Conservation (phyloP, 139 green algal species). For the Closterium sp. region DNA sequence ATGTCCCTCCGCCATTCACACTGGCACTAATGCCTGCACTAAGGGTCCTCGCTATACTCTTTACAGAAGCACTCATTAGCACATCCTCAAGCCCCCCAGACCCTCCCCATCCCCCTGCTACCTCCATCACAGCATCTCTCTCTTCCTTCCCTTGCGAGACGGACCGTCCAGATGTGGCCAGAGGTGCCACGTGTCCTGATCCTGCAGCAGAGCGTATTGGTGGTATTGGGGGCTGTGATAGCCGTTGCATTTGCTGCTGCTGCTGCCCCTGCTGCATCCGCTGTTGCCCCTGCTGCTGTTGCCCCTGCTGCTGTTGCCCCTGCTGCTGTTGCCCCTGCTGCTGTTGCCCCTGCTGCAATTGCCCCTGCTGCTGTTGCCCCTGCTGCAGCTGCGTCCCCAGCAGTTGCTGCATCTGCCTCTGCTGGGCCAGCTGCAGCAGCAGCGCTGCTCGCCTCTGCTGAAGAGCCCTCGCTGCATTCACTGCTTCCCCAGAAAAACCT, state of each 20-base stretch:
- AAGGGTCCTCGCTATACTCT: neutral
- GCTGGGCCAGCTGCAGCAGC: neutral
- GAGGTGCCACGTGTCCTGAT: neutral
- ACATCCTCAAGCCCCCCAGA: neutral
- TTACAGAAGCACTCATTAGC: neutral
- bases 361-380: neutral
- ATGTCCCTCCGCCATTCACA: neutral
- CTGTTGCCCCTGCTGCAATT: neutral
- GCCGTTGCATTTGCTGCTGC: neutral
- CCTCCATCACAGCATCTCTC: neutral
- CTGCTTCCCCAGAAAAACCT: neutral
- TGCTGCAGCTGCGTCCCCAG: neutral
- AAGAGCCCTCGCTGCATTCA: neutral
- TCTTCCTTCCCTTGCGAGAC: neutral
- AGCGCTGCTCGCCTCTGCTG: neutral
- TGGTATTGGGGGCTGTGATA: neutral
- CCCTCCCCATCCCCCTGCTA: neutral
- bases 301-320: neutral
- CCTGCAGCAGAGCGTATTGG: neutral
- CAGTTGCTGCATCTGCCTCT: neutral
- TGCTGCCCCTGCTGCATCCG: no score
- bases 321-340: neutral
- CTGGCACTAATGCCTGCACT: neutral
- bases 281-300: neutral
- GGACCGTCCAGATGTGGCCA: neutral